Base-by-base conservation (phyloP, 2,329 filamentous ascomycete species). In the Zymoseptoria passerinii region DNA sequence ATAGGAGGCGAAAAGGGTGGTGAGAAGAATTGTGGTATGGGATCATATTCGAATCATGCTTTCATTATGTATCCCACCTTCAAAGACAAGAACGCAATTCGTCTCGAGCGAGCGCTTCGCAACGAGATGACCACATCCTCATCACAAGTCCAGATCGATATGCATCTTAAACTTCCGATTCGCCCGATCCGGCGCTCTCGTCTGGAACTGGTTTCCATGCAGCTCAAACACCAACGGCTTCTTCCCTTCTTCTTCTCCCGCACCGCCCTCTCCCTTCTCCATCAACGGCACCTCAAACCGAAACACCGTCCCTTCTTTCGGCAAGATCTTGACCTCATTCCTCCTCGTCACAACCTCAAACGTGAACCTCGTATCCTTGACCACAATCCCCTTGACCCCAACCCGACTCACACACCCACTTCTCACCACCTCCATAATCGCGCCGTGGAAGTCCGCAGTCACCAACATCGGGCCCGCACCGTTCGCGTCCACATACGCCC, bases 141-240 rank as follows among this genome's bases (percentile, higher is more conserved):
- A 9, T 88, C 78, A 95, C 13, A 95, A 73, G 63, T 89, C 85
- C 53, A 85, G 81, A 62, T 91, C 78, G 68, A 89, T 90, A 71
- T 92, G 91, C 70, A 83, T 80, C 75, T 94, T 96, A 75, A 95
- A 95, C 76, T 96, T 97, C 76, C 85, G 90, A 67, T 88, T 95
- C 53, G 91, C 90, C 20, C 94, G 80, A 71, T 97, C 92, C 16
- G 88, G 85, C 2, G 92, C 86, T 9, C 91, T 81, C 64, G 86
- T 84, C 78, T 90, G 84, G 69, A 97, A 92, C 70, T 95, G 90
- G 66, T 90, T 88, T 2, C 94, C 94, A 63, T 92, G 82, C 1
- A 97, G 78, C 72, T 97, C 92, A 67, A 96, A 94, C 0, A 86
- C 80, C 68, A 96, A 78, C 18, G 75, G 78, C 40, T 57, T 64